Evolutionary conservation across 2,329 filamentous ascomycete genomes (phyloP).

Genomic region (Clonostachys rhizophaga): DNA sequence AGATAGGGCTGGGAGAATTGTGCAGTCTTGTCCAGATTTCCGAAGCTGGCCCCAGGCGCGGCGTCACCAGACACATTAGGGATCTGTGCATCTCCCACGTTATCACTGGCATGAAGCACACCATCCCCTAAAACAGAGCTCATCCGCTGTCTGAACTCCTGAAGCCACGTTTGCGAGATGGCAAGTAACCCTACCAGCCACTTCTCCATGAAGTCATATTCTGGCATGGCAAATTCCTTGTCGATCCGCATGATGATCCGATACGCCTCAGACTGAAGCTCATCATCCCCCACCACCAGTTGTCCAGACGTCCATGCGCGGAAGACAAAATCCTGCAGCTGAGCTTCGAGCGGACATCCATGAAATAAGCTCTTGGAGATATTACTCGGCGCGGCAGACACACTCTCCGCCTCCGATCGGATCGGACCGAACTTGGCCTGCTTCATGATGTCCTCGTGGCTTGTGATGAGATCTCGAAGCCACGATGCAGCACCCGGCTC

Average conservation of each 20-base stretch:
- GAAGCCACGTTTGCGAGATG: slow-evolving; percentile 46
- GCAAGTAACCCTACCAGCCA: slow-evolving; percentile 51
- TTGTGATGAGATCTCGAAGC: slow-evolving; percentile 56
- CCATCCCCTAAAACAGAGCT: no score
- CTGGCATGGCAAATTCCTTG: slow-evolving; percentile 40
- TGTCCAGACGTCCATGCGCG: slow-evolving; percentile 45
- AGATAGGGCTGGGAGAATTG: no score
- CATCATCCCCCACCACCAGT: slow-evolving; percentile 52
- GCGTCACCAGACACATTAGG: no score
- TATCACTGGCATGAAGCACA: no score
- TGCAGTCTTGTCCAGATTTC: no score
- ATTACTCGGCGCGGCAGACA: slow-evolving; percentile 42
- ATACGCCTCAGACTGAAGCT: slow-evolving; percentile 56
- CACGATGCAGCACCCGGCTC: slow-evolving; percentile 38
- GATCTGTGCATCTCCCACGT: no score
- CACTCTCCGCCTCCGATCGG: slow-evolving; percentile 37
- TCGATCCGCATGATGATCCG: slow-evolving; percentile 50
- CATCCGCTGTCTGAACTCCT: slow-evolving; percentile 44
- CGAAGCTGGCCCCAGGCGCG: no score
- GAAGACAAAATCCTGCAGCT: slow-evolving; percentile 46
- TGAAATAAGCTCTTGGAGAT: slow-evolving; percentile 55
- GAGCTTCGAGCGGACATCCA: slow-evolving; percentile 48
- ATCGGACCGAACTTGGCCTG: slow-evolving; percentile 44
- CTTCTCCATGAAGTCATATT: slow-evolving; percentile 45
- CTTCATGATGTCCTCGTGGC: slow-evolving; percentile 31